A percentile compares a stretch with the other conserved stretches of the same genome.
phyloP scores from a whole-genome alignment of 2,329 filamentous ascomycete species.

The Dothistroma septosporum region DNA sequence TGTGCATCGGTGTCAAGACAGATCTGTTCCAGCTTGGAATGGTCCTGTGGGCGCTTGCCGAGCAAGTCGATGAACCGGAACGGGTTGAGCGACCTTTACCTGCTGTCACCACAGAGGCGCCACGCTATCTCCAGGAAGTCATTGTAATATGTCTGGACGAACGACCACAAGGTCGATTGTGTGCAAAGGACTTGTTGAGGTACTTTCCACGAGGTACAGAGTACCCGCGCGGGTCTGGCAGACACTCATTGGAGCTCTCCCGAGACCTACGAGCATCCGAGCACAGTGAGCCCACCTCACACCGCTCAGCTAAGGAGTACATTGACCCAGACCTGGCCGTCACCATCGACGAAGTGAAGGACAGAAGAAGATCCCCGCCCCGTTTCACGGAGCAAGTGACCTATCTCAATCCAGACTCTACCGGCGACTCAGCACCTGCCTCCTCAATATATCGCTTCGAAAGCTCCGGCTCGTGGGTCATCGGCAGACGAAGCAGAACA shows the following conservation, averaged over 20 bases:
- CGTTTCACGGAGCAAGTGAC: conserved; percentile 26
- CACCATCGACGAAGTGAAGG: conserved; percentile 42
- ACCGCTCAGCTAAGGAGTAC: conserved; percentile 45
- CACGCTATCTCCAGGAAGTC: conserved; percentile 72
- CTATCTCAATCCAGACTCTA: conserved; percentile 25
- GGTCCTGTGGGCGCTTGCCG: conserved; percentile 90
- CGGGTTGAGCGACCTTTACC: conserved; percentile 66
- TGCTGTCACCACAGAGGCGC: conserved; percentile 57
- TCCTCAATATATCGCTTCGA: conserved; percentile 43
- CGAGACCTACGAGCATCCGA: conserved; percentile 31
- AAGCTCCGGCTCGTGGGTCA: conserved; percentile 44
- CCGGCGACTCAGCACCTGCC: conserved; percentile 37
- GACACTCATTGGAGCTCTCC: conserved; percentile 12
- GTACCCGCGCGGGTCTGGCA: conserved; percentile 8
- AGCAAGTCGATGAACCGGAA: conserved; percentile 86
- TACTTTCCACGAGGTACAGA: conserved; percentile 55
- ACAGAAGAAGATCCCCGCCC: conserved; percentile 15
- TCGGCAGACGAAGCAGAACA: conserved; percentile 30
- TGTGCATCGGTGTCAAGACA: conserved; percentile 98
- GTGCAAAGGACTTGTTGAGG: conserved; percentile 67
- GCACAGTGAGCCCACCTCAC: conserved; percentile 37
- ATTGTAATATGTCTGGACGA: conserved; percentile 73
- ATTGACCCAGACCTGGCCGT: conserved; percentile 46
- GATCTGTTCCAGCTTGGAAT: conserved; percentile 95
- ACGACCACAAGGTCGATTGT: conserved; percentile 65